Evolutionary conservation across 345 rosid genomes (phyloP), one percentile per base, ranked within the genome.

Genomic region (Mallotus nudiflorus): DNA sequence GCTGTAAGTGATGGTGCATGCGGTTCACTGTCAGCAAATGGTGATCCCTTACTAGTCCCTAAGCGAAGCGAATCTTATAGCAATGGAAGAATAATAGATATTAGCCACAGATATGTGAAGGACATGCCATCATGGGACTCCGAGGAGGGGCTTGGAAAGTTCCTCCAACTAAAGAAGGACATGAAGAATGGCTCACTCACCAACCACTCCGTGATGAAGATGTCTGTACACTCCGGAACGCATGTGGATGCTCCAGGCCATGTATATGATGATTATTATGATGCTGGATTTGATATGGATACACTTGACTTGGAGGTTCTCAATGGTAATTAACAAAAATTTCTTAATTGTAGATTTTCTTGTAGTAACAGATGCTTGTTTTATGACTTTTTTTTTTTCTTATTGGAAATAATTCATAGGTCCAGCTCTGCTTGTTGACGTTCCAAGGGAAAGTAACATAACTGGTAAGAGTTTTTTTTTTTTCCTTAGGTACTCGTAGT

Each of bases 121-220:
- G 84, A 84, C 27, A 69, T 89, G 90, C 98, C 93, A 37, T 25
- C 80, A 5, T 87, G 74, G 64, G 88, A 66, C 0, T 66, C 77
- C 0, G n/a, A 46, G 10, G 87, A 86, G 18, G 91, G 90, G 19
- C 4, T 88, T 9, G 96, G 97, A 3, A 67, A 74, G 72, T 82
- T 84, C 72, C 66, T 93, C 0, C 83, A 91, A 89, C 82, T 89
- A 13, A 82, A 83, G 1, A 42, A 68, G 44, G 91, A 94, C 75
- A 89, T 91, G 72, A 93, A 93, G 74, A 93, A 93, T 67, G 96
- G 98, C 8, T 91, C 97, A 0, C 55, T 75, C 2, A 81, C 88
- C 57, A 93, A 91, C 48, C 74, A 65, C 65, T 89, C 97, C 0
- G 83, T 80, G 82, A 84, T 91, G 88, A 91, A 88, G 78, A 3